Percentiles rank a stretch among this genome's conserved stretches.
phyloP scores from a whole-genome alignment of 176 grass and related monocot genomes.

The Aechmea fasciata region DNA sequence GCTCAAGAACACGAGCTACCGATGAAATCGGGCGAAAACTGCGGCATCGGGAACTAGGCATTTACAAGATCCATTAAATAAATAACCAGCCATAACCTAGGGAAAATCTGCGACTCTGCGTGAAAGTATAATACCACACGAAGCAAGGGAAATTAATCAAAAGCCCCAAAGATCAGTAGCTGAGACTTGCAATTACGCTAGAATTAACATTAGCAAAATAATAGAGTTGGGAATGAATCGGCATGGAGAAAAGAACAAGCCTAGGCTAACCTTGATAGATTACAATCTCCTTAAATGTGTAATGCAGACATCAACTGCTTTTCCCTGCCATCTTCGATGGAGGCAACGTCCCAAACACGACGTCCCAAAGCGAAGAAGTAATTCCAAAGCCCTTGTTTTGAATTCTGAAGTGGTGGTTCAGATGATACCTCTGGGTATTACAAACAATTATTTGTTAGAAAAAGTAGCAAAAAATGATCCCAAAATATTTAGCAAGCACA shows the following conservation, averaged over 20 bases:
- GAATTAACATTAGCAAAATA: no score
- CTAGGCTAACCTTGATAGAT: slow-evolving; percentile 45
- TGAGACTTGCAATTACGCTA: no score
- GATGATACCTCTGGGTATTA: slow-evolving; percentile 63
- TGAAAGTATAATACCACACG: no score
- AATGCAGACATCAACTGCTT: slow-evolving; percentile 33
- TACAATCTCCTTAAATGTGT: slow-evolving; percentile 31
- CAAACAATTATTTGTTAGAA: background rate
- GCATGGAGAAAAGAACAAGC: slow-evolving; percentile 12
- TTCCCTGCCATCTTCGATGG: slow-evolving; percentile 25
- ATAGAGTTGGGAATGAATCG: background rate
- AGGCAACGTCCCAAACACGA: slow-evolving; percentile 63
- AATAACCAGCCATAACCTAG: no score
- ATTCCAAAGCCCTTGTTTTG: slow-evolving; percentile 88
- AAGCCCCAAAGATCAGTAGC: no score
- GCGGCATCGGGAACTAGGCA: background rate
- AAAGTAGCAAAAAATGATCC: background rate
- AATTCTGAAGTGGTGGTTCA: slow-evolving; percentile 86
- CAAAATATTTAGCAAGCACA: slow-evolving; percentile 2
- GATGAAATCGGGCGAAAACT: background rate
- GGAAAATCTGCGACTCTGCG: no score
- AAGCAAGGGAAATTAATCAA: no score
- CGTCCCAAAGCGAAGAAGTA: slow-evolving; percentile 77
- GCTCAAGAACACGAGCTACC: background rate
- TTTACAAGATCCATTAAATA: background rate